Conservation (phyloP, 2,329 filamentous ascomycete species). For the Diaporthe citriasiana region DNA sequence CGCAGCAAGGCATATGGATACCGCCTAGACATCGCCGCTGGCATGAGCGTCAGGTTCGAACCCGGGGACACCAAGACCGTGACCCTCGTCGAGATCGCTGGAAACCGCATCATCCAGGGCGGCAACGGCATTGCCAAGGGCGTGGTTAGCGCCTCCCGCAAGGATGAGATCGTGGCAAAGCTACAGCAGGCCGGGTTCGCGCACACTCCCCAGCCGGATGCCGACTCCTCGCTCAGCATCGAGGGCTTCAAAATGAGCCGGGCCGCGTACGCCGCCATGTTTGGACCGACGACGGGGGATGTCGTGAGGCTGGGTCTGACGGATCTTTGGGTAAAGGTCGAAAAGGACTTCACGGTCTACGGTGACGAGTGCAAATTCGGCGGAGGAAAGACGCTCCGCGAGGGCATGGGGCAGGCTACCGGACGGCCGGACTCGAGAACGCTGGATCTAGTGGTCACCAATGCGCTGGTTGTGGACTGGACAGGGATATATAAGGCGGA, state of each 20-base stretch:
- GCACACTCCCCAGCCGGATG: constrained; percentile 77
- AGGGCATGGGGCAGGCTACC: constrained; percentile 95
- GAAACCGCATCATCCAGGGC: constrained; percentile 83
- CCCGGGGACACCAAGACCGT: constrained; percentile 94
- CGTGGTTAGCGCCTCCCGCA: constrained; percentile 73
- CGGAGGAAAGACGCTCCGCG: constrained; percentile 91
- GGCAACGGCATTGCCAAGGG: constrained; percentile 87
- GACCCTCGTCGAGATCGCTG: constrained; percentile 88
- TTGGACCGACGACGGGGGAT: constrained; percentile 92
- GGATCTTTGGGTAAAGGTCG: constrained; percentile 90
- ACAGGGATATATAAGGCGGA: constrained; percentile 96
- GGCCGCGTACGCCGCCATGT: constrained; percentile 87
- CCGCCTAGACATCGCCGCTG: constrained; percentile 89
- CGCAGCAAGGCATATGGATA: constrained; percentile 85
- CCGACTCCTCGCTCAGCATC: constrained; percentile 66
- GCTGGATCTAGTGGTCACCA: constrained; percentile 88
- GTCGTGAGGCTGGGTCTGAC: constrained; percentile 85
- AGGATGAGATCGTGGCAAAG: constrained; percentile 75
- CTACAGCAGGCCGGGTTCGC: constrained; percentile 83
- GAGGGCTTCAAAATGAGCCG: constrained; percentile 80
- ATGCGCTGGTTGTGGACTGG: constrained; percentile 92
- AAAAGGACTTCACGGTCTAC: constrained; percentile 86
- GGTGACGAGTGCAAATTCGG: constrained; percentile 97
- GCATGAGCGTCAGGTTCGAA: constrained; percentile 93
- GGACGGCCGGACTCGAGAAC: constrained; percentile 79